phyloP scores from a whole-genome alignment of 2,329 filamentous ascomycete species.

The Salinomyces thailandicus region DNA sequence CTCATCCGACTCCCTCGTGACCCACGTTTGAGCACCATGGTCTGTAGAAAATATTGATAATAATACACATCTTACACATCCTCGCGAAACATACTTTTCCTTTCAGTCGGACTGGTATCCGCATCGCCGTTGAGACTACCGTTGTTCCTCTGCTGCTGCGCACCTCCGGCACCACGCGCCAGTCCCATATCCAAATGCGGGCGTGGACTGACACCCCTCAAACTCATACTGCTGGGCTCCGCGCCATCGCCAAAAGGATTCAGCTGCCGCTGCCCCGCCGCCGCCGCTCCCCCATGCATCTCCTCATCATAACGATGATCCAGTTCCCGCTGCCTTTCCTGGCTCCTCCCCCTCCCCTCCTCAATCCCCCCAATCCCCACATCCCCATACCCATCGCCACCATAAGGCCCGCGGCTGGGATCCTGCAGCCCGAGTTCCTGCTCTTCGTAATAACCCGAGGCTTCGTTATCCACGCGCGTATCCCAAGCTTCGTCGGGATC shows the following conservation, averaged over 20 bases:
- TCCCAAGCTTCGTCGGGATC: conserved; percentile 86
- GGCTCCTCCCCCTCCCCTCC: conserved; percentile 34
- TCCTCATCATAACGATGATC: conserved; percentile 37
- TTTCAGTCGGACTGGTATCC: conserved; percentile 53
- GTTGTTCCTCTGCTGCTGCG: conserved; percentile 30
- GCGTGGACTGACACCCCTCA: conserved; percentile 65
- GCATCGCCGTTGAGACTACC: conserved; percentile 24
- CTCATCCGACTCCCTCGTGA: no score
- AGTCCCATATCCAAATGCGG: conserved; percentile 45
- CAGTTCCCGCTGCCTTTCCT: conserved; percentile 39
- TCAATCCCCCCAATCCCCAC: conserved; percentile 26
- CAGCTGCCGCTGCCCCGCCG: conserved; percentile 10
- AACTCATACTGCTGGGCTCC: conserved; percentile 49
- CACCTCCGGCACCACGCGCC: conserved; percentile 25
- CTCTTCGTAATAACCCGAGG: conserved; percentile 63
- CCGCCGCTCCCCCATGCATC: conserved; percentile 31
- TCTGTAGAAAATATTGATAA: no score
- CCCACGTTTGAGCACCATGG: no score
- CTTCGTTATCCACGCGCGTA: conserved; percentile 63
- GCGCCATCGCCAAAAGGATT: conserved; percentile 67
- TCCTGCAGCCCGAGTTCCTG: conserved; percentile 55
- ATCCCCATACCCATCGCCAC: conserved; percentile 29
- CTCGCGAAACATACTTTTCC: conserved; percentile 60
- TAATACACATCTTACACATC: conserved; percentile 42
- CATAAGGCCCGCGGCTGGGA: conserved; percentile 31